A percentile compares a stretch with the other conserved stretches of the same genome.
phyloP scores from a whole-genome alignment of 306 rosid species.

The Psophocarpus tetragonolobus region DNA sequence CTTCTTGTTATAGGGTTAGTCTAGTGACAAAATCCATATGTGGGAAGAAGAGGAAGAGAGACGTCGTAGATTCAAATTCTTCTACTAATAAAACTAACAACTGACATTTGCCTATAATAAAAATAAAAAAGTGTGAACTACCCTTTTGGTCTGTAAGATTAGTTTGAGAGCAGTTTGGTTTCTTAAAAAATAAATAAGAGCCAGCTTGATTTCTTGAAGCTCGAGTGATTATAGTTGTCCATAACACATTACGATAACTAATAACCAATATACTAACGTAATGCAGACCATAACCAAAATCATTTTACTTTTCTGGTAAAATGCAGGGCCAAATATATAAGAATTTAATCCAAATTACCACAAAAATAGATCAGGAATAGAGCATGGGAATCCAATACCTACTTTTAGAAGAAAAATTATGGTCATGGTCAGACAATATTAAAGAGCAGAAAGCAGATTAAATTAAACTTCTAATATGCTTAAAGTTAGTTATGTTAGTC shows the following conservation, averaged over 20 bases:
- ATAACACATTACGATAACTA: constrained; percentile 1
- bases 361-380: no score
- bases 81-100: no score
- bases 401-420: not conserved
- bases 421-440: no score
- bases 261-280: not conserved
- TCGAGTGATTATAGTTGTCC: not conserved
- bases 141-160: not conserved
- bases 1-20: no score
- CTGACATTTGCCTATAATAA: not conserved
- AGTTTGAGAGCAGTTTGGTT: not conserved
- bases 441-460: no score
- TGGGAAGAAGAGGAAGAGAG: no score
- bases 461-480: not conserved
- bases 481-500: no score
- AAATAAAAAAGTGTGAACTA: not conserved
- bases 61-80: no score
- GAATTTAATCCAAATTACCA: not conserved
- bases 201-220: no score
- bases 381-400: no score
- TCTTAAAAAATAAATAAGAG: not conserved
- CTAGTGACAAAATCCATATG: no score
- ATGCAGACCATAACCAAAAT: not conserved
- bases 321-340: not conserved
- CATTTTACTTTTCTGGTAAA: not conserved